Conservation (phyloP, 139 green algal species). For the Volvox reticuliferus region DNA sequence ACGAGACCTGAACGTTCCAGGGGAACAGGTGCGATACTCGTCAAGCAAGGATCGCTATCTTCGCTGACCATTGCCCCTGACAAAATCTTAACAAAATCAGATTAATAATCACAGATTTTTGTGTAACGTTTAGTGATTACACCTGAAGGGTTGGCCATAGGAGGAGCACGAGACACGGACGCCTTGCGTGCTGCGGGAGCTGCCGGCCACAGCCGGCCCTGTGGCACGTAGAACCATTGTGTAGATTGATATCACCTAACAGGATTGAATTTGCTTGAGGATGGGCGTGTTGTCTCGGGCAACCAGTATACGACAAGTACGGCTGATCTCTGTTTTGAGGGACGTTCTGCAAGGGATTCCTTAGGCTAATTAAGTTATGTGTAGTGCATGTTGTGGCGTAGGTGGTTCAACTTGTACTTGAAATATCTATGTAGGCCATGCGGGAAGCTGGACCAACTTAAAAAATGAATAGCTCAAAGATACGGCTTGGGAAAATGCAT, state of each 20-base stretch:
- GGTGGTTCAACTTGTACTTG: too few species aligned
- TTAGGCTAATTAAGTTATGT: too few species aligned
- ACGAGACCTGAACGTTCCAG: constrained; percentile 12
- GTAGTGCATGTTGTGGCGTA: too few species aligned
- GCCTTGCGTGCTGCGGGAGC: background rate
- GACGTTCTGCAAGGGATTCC: too few species aligned
- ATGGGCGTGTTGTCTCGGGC: background rate
- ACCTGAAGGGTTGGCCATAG: constrained; percentile 28
- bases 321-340: too few species aligned
- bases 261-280: background rate
- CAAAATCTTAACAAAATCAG: background rate
- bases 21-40: background rate
- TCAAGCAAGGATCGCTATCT: background rate
- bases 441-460: background rate
- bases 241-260: background rate
- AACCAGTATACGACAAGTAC: too few species aligned
- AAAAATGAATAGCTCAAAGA: background rate
- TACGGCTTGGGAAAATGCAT: background rate
- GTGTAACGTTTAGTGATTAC: background rate
- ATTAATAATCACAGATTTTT: background rate
- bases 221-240: background rate
- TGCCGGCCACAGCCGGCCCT: background rate
- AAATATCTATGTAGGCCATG: too few species aligned
- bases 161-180: background rate
- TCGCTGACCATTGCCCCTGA: background rate